These are phyloP conservation scores for Elymus sibiricus DNA, from an alignment of 176 grass and related monocot species.

Conservation along the genomic window DNA sequence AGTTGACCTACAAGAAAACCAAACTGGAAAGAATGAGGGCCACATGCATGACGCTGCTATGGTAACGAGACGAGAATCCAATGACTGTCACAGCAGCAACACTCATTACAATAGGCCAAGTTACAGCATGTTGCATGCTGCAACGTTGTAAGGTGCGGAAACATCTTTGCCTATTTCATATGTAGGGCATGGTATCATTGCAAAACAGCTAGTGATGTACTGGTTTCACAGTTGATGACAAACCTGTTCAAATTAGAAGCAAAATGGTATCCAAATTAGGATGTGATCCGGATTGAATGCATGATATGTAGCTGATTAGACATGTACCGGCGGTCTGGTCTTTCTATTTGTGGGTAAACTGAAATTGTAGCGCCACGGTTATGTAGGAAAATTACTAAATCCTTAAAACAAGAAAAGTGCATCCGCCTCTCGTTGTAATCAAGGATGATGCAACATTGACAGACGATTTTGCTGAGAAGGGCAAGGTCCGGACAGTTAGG, in stretches of 20 bases:
- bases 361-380: neutral
- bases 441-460: constrained; percentile 5
- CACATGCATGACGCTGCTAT: constrained; percentile 35
- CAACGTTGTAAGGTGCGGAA: constrained; percentile 17
- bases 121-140: constrained; percentile 46
- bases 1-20: constrained; percentile 31
- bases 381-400: neutral
- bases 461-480: constrained; percentile 9
- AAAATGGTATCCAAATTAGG: constrained; percentile 3
- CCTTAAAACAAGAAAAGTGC: constrained; percentile 2
- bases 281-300: neutral
- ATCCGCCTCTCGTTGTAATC: neutral
- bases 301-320: neutral
- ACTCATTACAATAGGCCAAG: constrained; percentile 43
- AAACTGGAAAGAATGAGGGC: constrained; percentile 9
- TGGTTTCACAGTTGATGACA: neutral
- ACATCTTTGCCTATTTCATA: constrained; percentile 1
- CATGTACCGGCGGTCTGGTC: neutral
- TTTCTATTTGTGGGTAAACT: neutral
- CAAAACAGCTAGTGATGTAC: neutral
- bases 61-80: constrained; percentile 48
- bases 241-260: constrained; percentile 3
- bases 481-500: neutral
- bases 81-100: constrained; percentile 40
- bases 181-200: constrained; percentile 1